Percentiles rank a stretch among this genome's conserved stretches.
Conservation (phyloP, 2,329 filamentous ascomycete genomes). For the Pseudocercospora musae region DNA sequence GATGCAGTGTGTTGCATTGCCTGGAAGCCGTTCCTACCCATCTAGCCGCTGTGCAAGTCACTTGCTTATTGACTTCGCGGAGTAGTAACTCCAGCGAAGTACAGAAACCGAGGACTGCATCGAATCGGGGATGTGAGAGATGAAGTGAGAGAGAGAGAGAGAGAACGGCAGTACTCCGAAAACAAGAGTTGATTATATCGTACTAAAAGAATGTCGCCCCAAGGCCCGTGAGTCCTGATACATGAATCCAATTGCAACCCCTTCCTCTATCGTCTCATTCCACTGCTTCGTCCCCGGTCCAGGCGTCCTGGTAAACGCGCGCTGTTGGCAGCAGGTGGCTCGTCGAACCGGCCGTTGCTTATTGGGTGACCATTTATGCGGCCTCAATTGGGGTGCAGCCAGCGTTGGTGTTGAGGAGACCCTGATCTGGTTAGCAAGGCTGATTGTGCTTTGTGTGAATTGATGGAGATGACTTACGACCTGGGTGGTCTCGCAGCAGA, state of each 20-base stretch:
- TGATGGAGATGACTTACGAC: slow-evolving; percentile 1
- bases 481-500: slow-evolving; percentile 22
- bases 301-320: background rate
- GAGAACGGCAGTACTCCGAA: background rate
- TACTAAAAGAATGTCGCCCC: slow-evolving; percentile 1
- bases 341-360: background rate
- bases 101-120: no score
- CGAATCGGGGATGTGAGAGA: no score
- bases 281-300: background rate
- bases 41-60: no score
- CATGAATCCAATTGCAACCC: slow-evolving; percentile 1
- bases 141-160: background rate
- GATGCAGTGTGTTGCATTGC: background rate
- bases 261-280: background rate
- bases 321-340: background rate
- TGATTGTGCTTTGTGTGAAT: background rate
- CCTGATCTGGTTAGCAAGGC: background rate
- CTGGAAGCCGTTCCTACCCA: no score
- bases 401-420: slow-evolving; percentile 4
- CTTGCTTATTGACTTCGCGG: no score
- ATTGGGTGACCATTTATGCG: background rate
- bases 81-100: no score
- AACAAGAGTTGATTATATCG: background rate
- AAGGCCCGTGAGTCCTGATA: background rate
- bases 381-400: slow-evolving; percentile 3